Conservation (phyloP, 306 rosid genomes). For the Pterocarpus santalinus region DNA sequence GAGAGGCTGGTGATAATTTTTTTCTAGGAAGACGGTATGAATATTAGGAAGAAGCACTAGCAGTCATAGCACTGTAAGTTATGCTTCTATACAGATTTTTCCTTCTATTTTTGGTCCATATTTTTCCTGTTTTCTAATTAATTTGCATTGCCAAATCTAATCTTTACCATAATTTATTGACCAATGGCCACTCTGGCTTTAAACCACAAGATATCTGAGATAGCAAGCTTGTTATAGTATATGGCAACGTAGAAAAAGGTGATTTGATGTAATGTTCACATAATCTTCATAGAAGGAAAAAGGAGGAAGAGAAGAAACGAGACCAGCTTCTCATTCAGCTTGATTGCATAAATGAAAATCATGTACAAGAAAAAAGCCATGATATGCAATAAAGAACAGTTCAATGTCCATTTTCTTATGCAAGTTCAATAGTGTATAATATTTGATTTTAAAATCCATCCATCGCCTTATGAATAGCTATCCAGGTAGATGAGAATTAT, state of each 20-base stretch:
- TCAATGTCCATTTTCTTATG: background rate
- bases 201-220: background rate
- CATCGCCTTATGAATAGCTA: background rate
- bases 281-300: background rate
- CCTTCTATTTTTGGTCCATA: background rate
- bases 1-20: background rate
- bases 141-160: background rate
- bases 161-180: constrained; percentile 8
- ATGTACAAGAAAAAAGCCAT: too few species aligned
- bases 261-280: background rate
- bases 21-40: background rate
- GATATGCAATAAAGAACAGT: background rate
- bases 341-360: too few species aligned
- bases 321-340: background rate
- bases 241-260: background rate
- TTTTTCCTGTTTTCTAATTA: background rate
- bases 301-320: background rate
- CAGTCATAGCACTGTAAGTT: background rate
- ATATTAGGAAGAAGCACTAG: constrained; percentile 12
- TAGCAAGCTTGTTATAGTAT: constrained; percentile 7
- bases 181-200: constrained; percentile 20
- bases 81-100: background rate
- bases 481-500: background rate
- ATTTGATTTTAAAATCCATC: background rate
- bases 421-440: too few species aligned